Evolutionary conservation across 495 filamentous ascomycete genomes (phyloP).

Genomic region (Neurospora sp.): DNA sequence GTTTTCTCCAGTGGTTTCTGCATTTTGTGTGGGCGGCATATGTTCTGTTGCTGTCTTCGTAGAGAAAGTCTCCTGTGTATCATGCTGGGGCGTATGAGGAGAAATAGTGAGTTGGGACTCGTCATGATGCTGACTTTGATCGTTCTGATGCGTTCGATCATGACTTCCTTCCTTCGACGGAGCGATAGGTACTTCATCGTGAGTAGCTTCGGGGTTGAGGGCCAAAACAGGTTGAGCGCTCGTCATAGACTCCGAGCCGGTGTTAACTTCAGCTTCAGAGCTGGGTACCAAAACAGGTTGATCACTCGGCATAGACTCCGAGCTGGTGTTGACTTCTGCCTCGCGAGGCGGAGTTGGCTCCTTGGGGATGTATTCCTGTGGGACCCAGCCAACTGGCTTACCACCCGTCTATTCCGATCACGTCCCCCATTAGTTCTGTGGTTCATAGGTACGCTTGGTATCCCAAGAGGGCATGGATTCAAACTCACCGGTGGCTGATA

Average conservation of each 20-base stretch:
- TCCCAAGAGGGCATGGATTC: too few relatives aligned
- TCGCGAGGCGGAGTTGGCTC: neutral
- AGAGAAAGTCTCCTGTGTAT: neutral
- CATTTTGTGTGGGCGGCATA: neutral
- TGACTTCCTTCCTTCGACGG: neutral
- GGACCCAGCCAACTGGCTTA: slow-evolving; percentile 25
- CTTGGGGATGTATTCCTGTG: slow-evolving; percentile 2
- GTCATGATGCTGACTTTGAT: neutral
- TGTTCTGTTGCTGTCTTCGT: neutral
- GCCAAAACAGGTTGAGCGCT: neutral
- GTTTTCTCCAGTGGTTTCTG: neutral
- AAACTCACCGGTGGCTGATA: slow-evolving; percentile 33
- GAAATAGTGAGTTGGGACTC: neutral
- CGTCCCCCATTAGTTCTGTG: too few relatives aligned
- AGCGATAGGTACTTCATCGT: neutral
- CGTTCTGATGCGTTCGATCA: neutral
- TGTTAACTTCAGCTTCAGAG: neutral
- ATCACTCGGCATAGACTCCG: neutral
- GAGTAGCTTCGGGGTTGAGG: neutral
- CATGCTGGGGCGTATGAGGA: neutral
- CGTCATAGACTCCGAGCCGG: neutral
- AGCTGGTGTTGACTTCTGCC: neutral
- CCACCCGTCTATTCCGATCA: slow-evolving; percentile 30
- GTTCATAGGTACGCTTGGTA: too few relatives aligned
- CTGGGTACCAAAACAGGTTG: neutral